Conservation (phyloP, 1,284 basidiomycete species). For the Neonothopanus nambi region DNA sequence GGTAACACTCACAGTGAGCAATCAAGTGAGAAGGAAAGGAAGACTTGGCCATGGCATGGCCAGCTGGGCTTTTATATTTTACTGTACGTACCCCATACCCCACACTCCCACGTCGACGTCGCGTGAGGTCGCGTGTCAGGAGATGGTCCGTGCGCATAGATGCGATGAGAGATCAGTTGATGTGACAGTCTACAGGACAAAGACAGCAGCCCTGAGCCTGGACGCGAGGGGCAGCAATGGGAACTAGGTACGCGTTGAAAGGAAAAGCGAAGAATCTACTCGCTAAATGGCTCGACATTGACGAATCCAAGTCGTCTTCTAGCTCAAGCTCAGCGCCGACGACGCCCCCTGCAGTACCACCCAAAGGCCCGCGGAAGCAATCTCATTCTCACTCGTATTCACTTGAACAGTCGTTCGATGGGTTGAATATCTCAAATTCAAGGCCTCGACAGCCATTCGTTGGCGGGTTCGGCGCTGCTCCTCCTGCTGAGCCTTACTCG, state of each 20-base stretch:
- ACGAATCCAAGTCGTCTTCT: not conserved
- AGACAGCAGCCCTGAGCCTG: too few relatives aligned
- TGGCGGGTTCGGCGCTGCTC: conserved; percentile 39
- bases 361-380: conserved; percentile 1
- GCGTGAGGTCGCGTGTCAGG: too few relatives aligned
- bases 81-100: too few relatives aligned
- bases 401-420: conserved; percentile 8
- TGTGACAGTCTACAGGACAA: too few relatives aligned
- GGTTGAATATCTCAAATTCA: conserved; percentile 14
- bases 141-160: too few relatives aligned
- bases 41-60: too few relatives aligned
- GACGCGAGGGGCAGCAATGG: too few relatives aligned
- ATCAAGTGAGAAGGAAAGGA: too few relatives aligned
- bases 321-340: conserved; percentile 5
- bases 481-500: conserved; percentile 19
- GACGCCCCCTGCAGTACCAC: conserved; percentile 7
- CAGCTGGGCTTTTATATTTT: too few relatives aligned
- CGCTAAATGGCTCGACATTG: conserved; percentile 17
- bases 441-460: conserved; percentile 30
- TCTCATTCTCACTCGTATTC: not conserved
- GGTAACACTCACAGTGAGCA: too few relatives aligned
- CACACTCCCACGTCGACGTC: too few relatives aligned
- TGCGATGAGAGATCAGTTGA: too few relatives aligned
- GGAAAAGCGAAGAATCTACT: conserved; percentile 32
- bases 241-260: conserved; percentile 21